Evolutionary conservation across 352 stramenopile genomes (phyloP), one percentile per base, ranked within the genome.

Genomic region (Aphanomyces cochlioides): DNA sequence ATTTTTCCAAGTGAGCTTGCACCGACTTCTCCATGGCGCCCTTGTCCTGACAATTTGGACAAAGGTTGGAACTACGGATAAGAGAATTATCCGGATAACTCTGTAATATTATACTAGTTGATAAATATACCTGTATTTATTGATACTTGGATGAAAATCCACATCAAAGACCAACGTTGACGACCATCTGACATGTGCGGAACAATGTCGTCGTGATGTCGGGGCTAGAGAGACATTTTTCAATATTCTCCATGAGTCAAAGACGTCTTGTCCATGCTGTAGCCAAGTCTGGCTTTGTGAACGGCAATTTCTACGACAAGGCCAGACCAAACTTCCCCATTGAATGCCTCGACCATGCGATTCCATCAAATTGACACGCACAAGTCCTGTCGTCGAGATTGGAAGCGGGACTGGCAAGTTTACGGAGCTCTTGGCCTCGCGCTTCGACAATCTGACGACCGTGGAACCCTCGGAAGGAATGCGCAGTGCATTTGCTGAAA

Each of bases 381-480:
- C 64, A 3, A 56, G 53, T 17, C 38, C 4, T n/a, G 67, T 73
- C 6, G 21, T 73, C 37, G 67, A 73, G 15, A 38, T 73, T 17
- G 67, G 67, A 21, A 60, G 40, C 37, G 67, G 67, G 15, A 73
- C 67, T 19, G 67, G 67, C 40, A 73, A 73, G n/a, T 73, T 67
- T 21, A 73, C 67, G 13, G 50, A 41, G 47, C 38, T 73, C 37
- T 21, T 73, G n/a, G 59, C 59, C 8, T 40, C 17, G 59, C 17
- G 13, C n/a, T 38, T 47, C 21, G 64, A 70, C 19, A 37, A 37
- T 15, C 56, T 73, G 7, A n/a, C 66, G 17, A 38, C 67, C 39
- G 48, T 67, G 10, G 67, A 73, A 43, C 67, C 67, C 38, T 45
- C 19, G 41, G 56, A 56, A 17, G 39, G 53, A 19, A 73, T 73